Evolutionary conservation across 208 protist genomes (phyloP).

Genomic region (Trypanosoma congolense): DNA sequence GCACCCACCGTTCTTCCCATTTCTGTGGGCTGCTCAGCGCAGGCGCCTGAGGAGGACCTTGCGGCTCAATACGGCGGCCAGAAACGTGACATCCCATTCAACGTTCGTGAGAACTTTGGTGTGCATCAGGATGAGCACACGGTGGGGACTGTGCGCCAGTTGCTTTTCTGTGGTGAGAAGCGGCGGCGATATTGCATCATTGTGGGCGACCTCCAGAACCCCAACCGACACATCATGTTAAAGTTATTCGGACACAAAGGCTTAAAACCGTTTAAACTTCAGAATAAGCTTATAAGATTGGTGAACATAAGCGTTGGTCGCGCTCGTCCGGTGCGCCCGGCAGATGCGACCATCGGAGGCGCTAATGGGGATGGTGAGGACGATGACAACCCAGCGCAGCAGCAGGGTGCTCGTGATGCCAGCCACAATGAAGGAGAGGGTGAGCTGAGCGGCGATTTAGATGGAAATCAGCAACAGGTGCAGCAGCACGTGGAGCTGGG

Average conservation of each 20-base stretch:
- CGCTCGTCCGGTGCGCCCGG: slow-evolving; percentile 33
- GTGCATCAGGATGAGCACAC: slow-evolving; percentile 30
- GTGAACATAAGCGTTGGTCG: slow-evolving; percentile 78
- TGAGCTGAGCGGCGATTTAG: too few relatives aligned
- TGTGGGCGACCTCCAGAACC: slow-evolving; percentile 67
- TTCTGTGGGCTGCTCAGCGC: slow-evolving; percentile 18
- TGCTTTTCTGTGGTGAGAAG: slow-evolving; percentile 80
- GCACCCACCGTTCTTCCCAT: slow-evolving; percentile 51
- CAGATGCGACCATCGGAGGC: slow-evolving; percentile 16
- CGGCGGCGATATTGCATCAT: slow-evolving; percentile 81
- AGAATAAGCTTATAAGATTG: slow-evolving; percentile 79
- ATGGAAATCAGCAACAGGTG: too few relatives aligned
- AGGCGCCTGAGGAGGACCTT: slow-evolving; percentile 29
- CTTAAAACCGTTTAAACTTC: slow-evolving; percentile 77
- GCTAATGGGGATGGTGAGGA: slow-evolving; percentile 5
- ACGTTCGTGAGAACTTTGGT: slow-evolving; percentile 37
- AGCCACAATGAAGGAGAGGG: too few relatives aligned
- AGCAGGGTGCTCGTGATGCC: not conserved
- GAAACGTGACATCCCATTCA: slow-evolving; percentile 52
- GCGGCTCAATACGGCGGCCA: slow-evolving; percentile 32
- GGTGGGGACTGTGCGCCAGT: slow-evolving; percentile 65
- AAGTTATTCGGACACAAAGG: slow-evolving; percentile 81
- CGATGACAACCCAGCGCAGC: slow-evolving; percentile 1
- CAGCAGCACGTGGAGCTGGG: too few relatives aligned
- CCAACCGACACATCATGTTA: slow-evolving; percentile 45